Evolutionary conservation across 495 filamentous ascomycete species (phyloP).

Genomic region (Corynascus novoguineensis): DNA sequence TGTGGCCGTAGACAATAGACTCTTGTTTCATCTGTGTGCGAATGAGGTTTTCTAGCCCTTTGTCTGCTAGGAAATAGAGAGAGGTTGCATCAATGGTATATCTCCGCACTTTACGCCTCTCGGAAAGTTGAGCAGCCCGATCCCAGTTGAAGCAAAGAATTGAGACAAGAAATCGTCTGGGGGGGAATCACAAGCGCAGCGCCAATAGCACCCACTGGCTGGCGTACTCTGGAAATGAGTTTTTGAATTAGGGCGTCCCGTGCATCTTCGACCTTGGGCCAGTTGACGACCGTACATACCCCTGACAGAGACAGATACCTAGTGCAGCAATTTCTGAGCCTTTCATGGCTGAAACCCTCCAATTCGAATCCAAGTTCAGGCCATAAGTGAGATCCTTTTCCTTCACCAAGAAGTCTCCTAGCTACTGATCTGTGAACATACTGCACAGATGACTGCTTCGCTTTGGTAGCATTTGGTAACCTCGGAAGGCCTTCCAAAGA

Average conservation of each 20-base stretch:
- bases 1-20: neutral
- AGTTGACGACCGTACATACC: neutral
- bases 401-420: constrained; percentile 26
- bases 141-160: constrained; percentile 8
- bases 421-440: constrained; percentile 40
- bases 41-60: constrained; percentile 14
- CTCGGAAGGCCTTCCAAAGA: constrained; percentile 33
- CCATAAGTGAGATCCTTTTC: constrained; percentile 34
- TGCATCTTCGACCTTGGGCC: neutral
- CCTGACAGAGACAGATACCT: constrained; percentile 15
- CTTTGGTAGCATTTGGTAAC: constrained; percentile 29
- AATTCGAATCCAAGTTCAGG: constrained; percentile 26
- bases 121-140: constrained; percentile 7
- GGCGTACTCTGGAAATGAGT: constrained; percentile 21
- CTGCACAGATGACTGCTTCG: constrained; percentile 28
- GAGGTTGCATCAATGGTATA: constrained; percentile 6
- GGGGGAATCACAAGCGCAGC: constrained; percentile 13
- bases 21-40: constrained; percentile 12
- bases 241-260: neutral
- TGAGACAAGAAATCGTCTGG: constrained; percentile 8
- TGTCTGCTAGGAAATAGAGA: constrained; percentile 15
- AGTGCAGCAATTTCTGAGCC: constrained; percentile 33
- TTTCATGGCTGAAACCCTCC: constrained; percentile 29
- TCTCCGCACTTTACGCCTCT: neutral
- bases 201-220: constrained; percentile 9